Evolutionary conservation across 1,284 basidiomycete genomes (phyloP).

Genomic region (Stygiomarasmius scandens): DNA sequence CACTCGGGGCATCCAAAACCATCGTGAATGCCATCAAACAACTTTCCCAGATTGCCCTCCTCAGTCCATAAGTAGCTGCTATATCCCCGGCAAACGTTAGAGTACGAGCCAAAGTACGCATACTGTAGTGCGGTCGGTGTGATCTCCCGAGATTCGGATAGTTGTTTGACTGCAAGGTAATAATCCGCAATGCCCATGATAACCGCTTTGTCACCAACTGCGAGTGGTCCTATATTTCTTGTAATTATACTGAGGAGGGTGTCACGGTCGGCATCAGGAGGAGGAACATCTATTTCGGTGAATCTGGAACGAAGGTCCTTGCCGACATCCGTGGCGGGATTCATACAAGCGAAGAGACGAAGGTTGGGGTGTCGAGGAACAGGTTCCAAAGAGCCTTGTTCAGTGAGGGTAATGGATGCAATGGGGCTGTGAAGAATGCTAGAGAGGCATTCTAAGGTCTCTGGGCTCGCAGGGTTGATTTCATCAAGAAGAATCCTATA

Average conservation of each 20-base stretch:
- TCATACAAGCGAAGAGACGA: slow-evolving; percentile 98
- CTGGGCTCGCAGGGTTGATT: slow-evolving; percentile 92
- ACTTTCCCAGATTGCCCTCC: slow-evolving; percentile 93
- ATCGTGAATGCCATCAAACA: slow-evolving; percentile 98
- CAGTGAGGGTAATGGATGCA: slow-evolving; percentile 91
- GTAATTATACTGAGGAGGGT: slow-evolving; percentile 87
- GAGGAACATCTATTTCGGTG: slow-evolving; percentile 93
- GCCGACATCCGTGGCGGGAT: slow-evolving; percentile 97
- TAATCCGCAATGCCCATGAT: slow-evolving; percentile 94
- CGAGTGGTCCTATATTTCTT: slow-evolving; percentile 88
- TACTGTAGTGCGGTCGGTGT: slow-evolving; percentile 96
- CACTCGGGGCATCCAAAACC: slow-evolving; percentile 83
- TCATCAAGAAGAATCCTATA: slow-evolving; percentile 92
- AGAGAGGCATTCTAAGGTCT: slow-evolving; percentile 93
- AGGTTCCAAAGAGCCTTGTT: slow-evolving; percentile 91
- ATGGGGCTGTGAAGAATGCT: slow-evolving; percentile 82
- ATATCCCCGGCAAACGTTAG: slow-evolving; percentile 91
- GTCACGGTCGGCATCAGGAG: slow-evolving; percentile 92
- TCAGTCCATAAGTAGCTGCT: slow-evolving; percentile 76
- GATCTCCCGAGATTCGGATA: slow-evolving; percentile 81
- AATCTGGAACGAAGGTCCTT: slow-evolving; percentile 95
- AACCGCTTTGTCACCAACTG: slow-evolving; percentile 85
- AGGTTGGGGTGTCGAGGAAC: slow-evolving; percentile 94
- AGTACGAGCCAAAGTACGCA: slow-evolving; percentile 93
- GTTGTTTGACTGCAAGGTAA: slow-evolving; percentile 82